Conservation (phyloP, 192 early-diverging fungal genomes). For the Coemansia biformis region DNA sequence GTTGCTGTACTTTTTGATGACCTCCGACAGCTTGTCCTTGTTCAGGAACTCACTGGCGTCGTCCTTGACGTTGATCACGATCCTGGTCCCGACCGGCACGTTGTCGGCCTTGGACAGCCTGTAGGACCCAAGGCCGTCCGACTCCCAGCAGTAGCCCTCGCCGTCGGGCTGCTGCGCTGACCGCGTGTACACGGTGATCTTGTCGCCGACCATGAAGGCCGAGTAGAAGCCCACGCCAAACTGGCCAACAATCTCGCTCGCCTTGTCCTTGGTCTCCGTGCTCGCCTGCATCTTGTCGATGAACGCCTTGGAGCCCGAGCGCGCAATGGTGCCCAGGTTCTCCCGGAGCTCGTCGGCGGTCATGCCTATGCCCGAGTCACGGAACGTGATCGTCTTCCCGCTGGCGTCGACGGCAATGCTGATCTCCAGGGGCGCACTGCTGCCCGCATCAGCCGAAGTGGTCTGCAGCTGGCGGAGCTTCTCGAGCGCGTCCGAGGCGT, state of each 20-base stretch:
- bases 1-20: conserved; percentile 87
- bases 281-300: conserved; percentile 63
- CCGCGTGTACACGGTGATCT: conserved; percentile 87
- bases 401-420: conserved; percentile 72
- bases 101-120: conserved; percentile 87
- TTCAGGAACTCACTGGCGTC: conserved; percentile 81
- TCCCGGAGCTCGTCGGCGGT: conserved; percentile 78
- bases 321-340: conserved; percentile 97
- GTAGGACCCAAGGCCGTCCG: conserved; percentile 85
- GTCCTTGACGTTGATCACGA: conserved; percentile 84
- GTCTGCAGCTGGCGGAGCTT: conserved; percentile 84
- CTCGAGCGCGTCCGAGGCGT: conserved; percentile 94
- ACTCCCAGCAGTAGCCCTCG: conserved; percentile 92
- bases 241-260: conserved; percentile 85
- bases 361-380: conserved; percentile 96
- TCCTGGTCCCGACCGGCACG: conserved; percentile 90
- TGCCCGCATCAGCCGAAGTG: conserved; percentile 71
- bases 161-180: conserved; percentile 66
- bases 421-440: conserved; percentile 76
- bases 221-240: conserved; percentile 99
- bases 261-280: conserved; percentile 50
- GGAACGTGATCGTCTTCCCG: conserved; percentile 71
- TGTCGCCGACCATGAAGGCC: conserved; percentile 92
- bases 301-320: conserved; percentile 86
- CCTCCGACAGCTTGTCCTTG: conserved; percentile 55